Evolutionary conservation across 2,329 filamentous ascomycete genomes (phyloP).

Genomic region (Malbranchea zuffiana): DNA sequence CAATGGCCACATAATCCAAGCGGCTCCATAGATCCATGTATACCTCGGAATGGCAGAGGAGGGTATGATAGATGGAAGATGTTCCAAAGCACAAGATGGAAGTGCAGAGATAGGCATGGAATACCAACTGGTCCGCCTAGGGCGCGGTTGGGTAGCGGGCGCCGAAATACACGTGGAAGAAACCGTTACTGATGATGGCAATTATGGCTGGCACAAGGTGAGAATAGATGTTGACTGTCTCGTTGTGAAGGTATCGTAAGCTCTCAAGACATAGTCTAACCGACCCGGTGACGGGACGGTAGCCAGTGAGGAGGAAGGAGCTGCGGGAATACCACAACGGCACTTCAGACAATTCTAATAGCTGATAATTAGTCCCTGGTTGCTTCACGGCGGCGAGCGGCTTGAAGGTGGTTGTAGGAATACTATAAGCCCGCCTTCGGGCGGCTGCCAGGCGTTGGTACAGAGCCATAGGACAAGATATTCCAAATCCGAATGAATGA

Average conservation of each 20-base stretch:
- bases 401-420: too few relatives aligned
- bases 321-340: conserved; percentile 38
- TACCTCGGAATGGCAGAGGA: conserved; percentile 25
- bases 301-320: conserved; percentile 33
- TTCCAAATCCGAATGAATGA: too few relatives aligned
- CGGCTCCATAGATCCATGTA: conserved; percentile 20
- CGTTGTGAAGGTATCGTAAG: conserved; percentile 36
- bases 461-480: too few relatives aligned
- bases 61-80: conserved; percentile 25
- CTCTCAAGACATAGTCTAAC: conserved; percentile 29
- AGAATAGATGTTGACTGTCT: conserved; percentile 36
- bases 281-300: conserved; percentile 35
- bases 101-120: conserved; percentile 18
- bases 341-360: conserved; percentile 28
- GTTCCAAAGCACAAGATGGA: conserved; percentile 26
- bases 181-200: conserved; percentile 1
- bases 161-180: background rate
- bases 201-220: conserved; percentile 34
- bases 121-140: conserved; percentile 14
- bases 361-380: too few relatives aligned
- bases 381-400: too few relatives aligned
- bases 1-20: conserved; percentile 26
- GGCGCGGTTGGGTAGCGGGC: too few relatives aligned
- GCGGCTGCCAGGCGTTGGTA: background rate
- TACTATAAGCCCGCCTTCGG: too few relatives aligned